These are phyloP conservation scores for Zygosaccharomyces pseudobailii DNA, from an alignment of 1,139 yeast species.

Conservation along the genomic window DNA sequence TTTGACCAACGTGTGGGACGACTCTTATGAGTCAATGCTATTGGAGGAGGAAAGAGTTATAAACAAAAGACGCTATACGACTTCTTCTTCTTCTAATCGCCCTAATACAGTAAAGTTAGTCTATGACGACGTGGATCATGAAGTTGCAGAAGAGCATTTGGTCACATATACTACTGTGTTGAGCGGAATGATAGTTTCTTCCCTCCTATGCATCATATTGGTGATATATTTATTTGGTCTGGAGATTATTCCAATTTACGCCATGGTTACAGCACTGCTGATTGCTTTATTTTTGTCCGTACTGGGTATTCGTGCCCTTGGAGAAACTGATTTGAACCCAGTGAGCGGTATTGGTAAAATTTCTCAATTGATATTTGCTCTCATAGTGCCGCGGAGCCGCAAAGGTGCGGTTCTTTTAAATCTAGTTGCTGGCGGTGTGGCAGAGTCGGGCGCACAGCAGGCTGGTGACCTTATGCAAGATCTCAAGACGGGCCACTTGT, in stretches of 20 bases:
- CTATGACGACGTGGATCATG: constrained; percentile 33
- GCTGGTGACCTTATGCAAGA: constrained; percentile 99
- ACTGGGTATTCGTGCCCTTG: constrained; percentile 87
- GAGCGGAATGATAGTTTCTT: constrained; percentile 59
- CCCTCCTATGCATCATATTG: constrained; percentile 60
- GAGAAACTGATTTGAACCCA: constrained; percentile 95
- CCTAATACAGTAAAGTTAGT: constrained; percentile 28
- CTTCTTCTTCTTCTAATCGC: constrained; percentile 10
- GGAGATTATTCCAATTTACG: constrained; percentile 61
- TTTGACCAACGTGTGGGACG: constrained; percentile 26
- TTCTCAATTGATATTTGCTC: constrained; percentile 82
- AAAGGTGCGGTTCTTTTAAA: constrained; percentile 86
- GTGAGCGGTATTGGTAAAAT: constrained; percentile 95
- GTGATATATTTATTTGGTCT: constrained; percentile 63
- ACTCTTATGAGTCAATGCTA: constrained; percentile 31
- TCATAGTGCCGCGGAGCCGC: constrained; percentile 67
- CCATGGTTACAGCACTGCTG: constrained; percentile 61
- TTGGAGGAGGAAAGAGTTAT: constrained; percentile 32
- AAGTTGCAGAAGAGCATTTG: constrained; percentile 45
- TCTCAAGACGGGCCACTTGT: constrained; percentile 83
- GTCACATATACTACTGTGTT: constrained; percentile 49
- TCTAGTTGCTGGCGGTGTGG: constrained; percentile 90
- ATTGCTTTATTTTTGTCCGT: constrained; percentile 76
- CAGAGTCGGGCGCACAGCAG: constrained; percentile 98
- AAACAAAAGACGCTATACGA: constrained; percentile 18